Base-by-base conservation (phyloP, 2,329 filamentous ascomycete species). In the Tolypocladium amazonense region DNA sequence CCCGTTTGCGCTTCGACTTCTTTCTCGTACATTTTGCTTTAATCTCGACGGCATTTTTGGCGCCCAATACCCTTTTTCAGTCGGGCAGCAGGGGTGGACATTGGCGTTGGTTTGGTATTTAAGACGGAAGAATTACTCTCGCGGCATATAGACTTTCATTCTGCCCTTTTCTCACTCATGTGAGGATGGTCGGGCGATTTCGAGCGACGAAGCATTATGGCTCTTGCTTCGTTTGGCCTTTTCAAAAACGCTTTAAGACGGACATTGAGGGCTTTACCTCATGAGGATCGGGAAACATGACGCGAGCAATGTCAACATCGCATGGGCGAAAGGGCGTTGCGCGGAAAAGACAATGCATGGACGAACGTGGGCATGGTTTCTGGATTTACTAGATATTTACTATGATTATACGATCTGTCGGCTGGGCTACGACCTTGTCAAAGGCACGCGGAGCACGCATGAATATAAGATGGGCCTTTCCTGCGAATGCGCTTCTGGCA, bases 1-100 rank as follows among this genome's bases (percentile, higher is more conserved):
- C 18, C 18, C 30, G 14, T 12, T 56, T 62, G 56, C 23, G 56
- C 30, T 50, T 61, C 23, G n/a, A 18, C 9, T 45, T n/a, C 39
- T 58, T 55, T 59, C 11, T 20, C 47, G 18, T 18, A 25, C 20
- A 39, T 33, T 57, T 57, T 23, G 11, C 4, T 37, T 56, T 25
- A 37, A 37, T 55, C 53, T 55, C 52, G 6, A 39, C 15, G 35
- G 39, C 25, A 56, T 50, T 18, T 18, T 47, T 38, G 39, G 39
- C 54, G 58, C 61, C 23, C 56, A 62, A 62, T 61, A 62, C 61
- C 61, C 61, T 52, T 60, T 60, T 60, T 56, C 45, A 50, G 12
- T 41, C 27, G n/a, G 56, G 50, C 59, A 50, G 58, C 55, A 54
- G 58, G 27, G 50, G n/a, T 39, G 38, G 50, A 47, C 23, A 58